These are phyloP conservation scores for Codiaeum variegatum DNA, from an alignment of 441 rosid species.

Conservation along the genomic window DNA sequence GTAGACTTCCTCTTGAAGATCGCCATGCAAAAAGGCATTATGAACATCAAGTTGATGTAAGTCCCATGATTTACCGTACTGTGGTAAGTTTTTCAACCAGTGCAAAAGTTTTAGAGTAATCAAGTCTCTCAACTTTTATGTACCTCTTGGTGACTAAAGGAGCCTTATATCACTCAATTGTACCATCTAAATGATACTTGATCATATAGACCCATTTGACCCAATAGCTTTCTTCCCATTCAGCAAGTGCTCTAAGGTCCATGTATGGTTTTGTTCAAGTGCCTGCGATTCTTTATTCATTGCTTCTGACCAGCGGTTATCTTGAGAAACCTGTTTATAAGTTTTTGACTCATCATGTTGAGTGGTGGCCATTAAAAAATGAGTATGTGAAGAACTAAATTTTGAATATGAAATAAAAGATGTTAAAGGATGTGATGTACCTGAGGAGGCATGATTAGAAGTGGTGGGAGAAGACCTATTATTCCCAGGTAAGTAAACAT, in stretches of 20 bases:
- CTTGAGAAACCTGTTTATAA: not conserved
- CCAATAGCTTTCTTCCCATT: not conserved
- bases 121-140: not conserved
- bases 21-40: not conserved
- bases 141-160: not conserved
- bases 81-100: not conserved
- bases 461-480: not conserved
- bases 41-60: not conserved
- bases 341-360: not conserved
- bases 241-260: not conserved
- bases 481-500: not conserved
- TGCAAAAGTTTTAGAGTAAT: not conserved
- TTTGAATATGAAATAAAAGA: not conserved
- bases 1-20: not conserved
- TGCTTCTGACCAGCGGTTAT: not conserved
- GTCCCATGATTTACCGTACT: not conserved
- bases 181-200: not conserved
- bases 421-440: not conserved
- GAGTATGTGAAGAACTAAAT: not conserved
- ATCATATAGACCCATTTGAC: not conserved
- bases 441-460: not conserved
- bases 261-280: not conserved
- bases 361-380: not conserved
- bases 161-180: not conserved
- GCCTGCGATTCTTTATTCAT: not conserved